Evolutionary conservation across 2,329 filamentous ascomycete species (phyloP).

Genomic region (Lachnellula suecica): DNA sequence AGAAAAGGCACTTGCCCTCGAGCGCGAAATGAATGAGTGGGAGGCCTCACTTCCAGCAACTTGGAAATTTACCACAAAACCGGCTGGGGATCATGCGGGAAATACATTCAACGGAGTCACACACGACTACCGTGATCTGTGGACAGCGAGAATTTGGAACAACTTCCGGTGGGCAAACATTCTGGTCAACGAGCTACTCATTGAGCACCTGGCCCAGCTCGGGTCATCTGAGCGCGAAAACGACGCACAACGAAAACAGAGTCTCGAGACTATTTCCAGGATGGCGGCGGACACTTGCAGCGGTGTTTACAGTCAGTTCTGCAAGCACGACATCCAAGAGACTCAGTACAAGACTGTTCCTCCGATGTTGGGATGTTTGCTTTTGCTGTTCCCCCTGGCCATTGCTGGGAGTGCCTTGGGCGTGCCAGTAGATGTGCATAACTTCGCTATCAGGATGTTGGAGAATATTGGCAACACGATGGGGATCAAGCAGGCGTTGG

Average conservation of each 20-base stretch:
- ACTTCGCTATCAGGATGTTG: conserved; percentile 19
- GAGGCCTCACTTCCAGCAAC: conserved; percentile 16
- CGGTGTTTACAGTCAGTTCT: conserved; percentile 19
- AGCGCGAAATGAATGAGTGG: conserved; percentile 21
- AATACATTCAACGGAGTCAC: conserved; percentile 14
- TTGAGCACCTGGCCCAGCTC: conserved; percentile 14
- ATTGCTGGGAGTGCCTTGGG: conserved; percentile 22
- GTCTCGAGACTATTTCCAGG: conserved; percentile 14
- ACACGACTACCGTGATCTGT: conserved; percentile 23
- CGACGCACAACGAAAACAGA: conserved; percentile 10
- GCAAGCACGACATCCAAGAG: not conserved
- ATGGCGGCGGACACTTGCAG: conserved; percentile 24
- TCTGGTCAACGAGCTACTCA: conserved; percentile 22
- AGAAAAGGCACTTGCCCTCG: conserved; percentile 11
- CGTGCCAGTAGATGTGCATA: conserved; percentile 20
- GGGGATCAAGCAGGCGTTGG: conserved; percentile 20
- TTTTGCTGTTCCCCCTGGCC: conserved; percentile 22
- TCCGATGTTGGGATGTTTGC: conserved; percentile 21
- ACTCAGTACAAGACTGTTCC: conserved; percentile 1
- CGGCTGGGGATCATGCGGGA: not conserved
- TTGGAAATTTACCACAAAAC: conserved; percentile 14
- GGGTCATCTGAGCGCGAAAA: conserved; percentile 9
- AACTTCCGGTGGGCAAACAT: conserved; percentile 26
- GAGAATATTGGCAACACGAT: conserved; percentile 20
- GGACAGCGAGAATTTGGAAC: conserved; percentile 25